Percentiles rank a stretch among this genome's conserved stretches.
phyloP scores from a whole-genome alignment of 1,284 basidiomycete species.

The Cryptococcus maquisensis region DNA sequence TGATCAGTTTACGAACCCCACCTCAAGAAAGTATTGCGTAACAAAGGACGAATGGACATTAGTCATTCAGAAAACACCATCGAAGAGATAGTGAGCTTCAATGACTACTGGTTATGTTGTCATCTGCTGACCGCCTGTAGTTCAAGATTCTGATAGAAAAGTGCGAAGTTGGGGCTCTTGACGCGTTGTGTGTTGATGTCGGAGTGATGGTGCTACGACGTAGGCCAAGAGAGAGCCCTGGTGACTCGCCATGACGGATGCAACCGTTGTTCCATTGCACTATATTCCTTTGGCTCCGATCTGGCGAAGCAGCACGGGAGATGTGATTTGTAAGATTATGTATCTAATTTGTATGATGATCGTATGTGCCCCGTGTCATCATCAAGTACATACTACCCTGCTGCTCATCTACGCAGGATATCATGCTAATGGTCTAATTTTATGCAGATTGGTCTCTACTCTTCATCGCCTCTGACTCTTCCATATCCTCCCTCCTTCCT shows the following conservation, averaged over 20 bases:
- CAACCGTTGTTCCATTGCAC: no score
- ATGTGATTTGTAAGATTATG: no score
- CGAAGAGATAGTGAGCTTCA: slow-evolving; percentile 18
- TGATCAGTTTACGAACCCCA: slow-evolving; percentile 23
- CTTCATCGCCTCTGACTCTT: slow-evolving; percentile 23
- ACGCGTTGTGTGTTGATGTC: slow-evolving; percentile 19
- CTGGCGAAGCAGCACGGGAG: no score
- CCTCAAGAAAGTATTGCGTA: slow-evolving; percentile 20
- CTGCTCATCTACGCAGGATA: not conserved
- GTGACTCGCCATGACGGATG: no score
- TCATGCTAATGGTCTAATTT: not conserved
- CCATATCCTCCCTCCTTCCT: slow-evolving; percentile 20
- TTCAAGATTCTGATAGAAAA: slow-evolving; percentile 24
- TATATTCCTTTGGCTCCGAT: no score
- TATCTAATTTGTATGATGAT: not conserved
- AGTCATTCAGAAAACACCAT: slow-evolving; percentile 21
- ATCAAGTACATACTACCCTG: not conserved
- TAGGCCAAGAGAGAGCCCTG: no score
- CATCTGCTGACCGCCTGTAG: slow-evolving; percentile 3
- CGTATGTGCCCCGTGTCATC: not conserved
- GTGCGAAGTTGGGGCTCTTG: slow-evolving; percentile 22
- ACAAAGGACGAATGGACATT: slow-evolving; percentile 22
- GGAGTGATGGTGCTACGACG: slow-evolving; percentile 17
- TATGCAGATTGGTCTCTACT: not conserved
- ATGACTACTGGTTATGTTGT: not conserved